Base-by-base conservation (phyloP, 805 yeast species). In the Kodamaea nitidulidarum region DNA sequence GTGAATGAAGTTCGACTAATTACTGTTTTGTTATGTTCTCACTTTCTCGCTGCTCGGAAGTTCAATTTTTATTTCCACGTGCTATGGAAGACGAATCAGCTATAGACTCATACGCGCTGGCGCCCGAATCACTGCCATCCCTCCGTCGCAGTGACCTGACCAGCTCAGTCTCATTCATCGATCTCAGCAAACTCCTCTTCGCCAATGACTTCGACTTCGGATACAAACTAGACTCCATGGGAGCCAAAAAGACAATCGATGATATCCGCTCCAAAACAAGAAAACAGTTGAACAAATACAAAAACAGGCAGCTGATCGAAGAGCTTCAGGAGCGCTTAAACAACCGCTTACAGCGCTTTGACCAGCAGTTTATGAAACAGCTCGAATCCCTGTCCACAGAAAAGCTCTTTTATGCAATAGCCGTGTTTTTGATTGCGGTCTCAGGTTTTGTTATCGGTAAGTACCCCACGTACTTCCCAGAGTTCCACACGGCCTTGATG, bases 401-500 rank as follows among this genome's bases (percentile, higher is more conserved):
- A 54, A 91, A 91, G 57, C 49, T 80, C 16, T 88, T 88, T 55
- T 93, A 88, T 56, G 80, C 96, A 0, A 59, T 78, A 30, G 80
- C 95, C 0, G 67, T 88, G 28, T 75, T 79, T 41, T 61, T 76
- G 38, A 75, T 91, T 6, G 85, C 91, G 31, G 56, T 75, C 12
- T 69, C 81, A 18, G 98, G 98, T 0, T 72, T 79, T 41, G 58
- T 88, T 4, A 78, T 90, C 47, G 97, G 96, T 7, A 74, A 73
- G 42, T 74, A 75, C 44, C 97, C 98, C 0, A 71, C 75, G 26
- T 77, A 75, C 60, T 82, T 91, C 58, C 98, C 88, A 48, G 56
- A 80, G 1, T 74, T 80, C 49, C 90, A 91, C 60, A 78, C 95
- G 0, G 63, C 60, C 0, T 59, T 86, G 35, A 73, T 81, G 40